Conservation (phyloP, 2,329 filamentous ascomycete species). For the Talaromyces funiculosus region DNA sequence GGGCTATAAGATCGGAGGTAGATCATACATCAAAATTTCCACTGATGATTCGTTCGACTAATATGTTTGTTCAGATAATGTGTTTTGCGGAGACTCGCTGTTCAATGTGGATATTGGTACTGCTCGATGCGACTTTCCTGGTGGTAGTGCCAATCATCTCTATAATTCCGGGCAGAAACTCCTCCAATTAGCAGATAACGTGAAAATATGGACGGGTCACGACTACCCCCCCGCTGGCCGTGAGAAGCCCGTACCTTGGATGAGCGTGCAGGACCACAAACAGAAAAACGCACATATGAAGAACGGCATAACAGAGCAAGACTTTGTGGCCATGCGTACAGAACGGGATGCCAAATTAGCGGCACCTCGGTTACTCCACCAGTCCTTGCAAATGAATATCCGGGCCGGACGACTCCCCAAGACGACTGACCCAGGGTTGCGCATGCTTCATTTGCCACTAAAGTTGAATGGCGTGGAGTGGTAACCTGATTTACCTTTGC, state of each 20-base stretch:
- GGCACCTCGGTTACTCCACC: slow-evolving; percentile 46
- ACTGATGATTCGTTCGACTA: background rate
- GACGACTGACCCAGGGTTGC: slow-evolving; percentile 19
- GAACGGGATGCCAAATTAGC: slow-evolving; percentile 42
- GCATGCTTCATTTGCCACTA: slow-evolving; percentile 28
- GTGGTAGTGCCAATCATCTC: slow-evolving; percentile 42
- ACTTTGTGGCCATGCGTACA: slow-evolving; percentile 42
- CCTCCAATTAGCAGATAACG: slow-evolving; percentile 38
- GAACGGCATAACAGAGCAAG: slow-evolving; percentile 36
- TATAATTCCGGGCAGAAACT: slow-evolving; percentile 43
- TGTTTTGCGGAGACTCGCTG: slow-evolving; percentile 52
- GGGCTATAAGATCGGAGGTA: slow-evolving; percentile 53
- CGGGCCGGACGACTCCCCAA: slow-evolving; percentile 44
- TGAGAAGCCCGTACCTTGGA: slow-evolving; percentile 32
- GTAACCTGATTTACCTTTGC: background rate
- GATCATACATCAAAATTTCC: background rate
- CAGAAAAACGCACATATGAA: slow-evolving; percentile 46
- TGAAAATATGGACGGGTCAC: slow-evolving; percentile 51
- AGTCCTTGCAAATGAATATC: slow-evolving; percentile 51
- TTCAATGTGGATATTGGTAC: slow-evolving; percentile 51
- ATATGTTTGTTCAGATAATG: slow-evolving; percentile 32
- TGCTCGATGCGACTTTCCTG: slow-evolving; percentile 53
- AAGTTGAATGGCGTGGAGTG: slow-evolving; percentile 21
- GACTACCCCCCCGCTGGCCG: slow-evolving; percentile 47
- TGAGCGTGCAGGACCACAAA: slow-evolving; percentile 46